Base-by-base conservation (phyloP, 169 alveolate genomes). In the Plasmodium gonderi region DNA sequence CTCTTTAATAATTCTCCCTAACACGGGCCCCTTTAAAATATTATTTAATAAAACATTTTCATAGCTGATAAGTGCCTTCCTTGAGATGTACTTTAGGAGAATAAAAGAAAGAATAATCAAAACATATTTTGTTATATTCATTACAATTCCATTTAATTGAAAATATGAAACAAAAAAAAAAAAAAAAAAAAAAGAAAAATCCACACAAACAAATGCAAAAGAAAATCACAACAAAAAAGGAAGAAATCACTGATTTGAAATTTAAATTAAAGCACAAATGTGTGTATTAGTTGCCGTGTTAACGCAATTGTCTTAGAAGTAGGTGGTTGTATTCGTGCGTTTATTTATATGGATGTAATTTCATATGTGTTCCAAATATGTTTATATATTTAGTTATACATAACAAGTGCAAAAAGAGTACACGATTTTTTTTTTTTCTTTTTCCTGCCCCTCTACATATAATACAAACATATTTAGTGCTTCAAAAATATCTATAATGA, bases 101-200 rank as follows among this genome's bases (percentile, higher is more conserved):
- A 51, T 38, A 31, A 69, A 14, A 51, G 83, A 42, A 64, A 83
- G 49, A 64, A 47, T 69, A n/a, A 69, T 69, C 77, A 83, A 26
- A 69, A 83, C 8, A 76, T 33, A 45, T 38, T 83, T 83, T 33
- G 76, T 45, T 69, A 83, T 69, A 83, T 83, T 83, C 92, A 83
- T 83, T 83, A 74, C 78, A 69, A 74, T 72, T 83, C 77, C 92
- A 83, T 83, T 83, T 83, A 83, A 83, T 47, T 47, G 77, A 83
- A 83, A 38, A 80, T n/a, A n/a, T n/a, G n/a, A n/a, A 83, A 14
- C 6, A 12, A 49, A 60, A 45, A 47, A 47, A 83, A 20, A 44
- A 44, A 83, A 47, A n/a, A 80, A 68, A 33, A 12, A 45, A 20
- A 60, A 40, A 45, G 40, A 60, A 11, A 20, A 60, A 60, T 60